These are phyloP conservation scores for Lantana camara DNA, from an alignment of 257 asterid genomes.

Conservation along the genomic window DNA sequence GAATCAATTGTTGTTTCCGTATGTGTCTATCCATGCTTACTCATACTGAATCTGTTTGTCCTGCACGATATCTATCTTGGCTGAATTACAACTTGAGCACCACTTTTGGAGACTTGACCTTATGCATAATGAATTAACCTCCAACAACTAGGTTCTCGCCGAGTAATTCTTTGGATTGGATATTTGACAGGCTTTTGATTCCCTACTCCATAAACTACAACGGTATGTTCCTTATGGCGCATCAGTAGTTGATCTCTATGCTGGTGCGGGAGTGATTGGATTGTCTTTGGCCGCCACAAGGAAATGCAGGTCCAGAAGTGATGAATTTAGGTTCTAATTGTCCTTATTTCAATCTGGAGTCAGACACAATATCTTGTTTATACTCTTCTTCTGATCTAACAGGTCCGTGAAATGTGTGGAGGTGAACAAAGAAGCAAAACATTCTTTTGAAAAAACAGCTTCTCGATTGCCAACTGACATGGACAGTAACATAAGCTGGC, in stretches of 20 bases:
- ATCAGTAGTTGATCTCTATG: conserved; percentile 91
- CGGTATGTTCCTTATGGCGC: conserved; percentile 81
- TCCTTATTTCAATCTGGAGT: conserved; percentile 14
- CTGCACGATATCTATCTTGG: conserved; percentile 3
- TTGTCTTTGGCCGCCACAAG: conserved; percentile 81
- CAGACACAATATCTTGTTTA: not conserved
- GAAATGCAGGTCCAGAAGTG: conserved; percentile 69
- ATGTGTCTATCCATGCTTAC: conserved; percentile 19
- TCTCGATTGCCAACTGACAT: conserved; percentile 64
- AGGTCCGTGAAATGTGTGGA: conserved; percentile 97
- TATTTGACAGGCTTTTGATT: conserved; percentile 79
- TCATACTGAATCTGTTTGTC: not conserved
- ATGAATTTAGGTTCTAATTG: conserved; percentile 23
- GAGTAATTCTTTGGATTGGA: conserved; percentile 12
- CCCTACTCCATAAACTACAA: conserved; percentile 77
- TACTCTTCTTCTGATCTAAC: conserved; percentile 17
- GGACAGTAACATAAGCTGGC: conserved; percentile 90
- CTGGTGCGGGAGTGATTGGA: conserved; percentile 98
- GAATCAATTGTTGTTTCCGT: conserved; percentile 19
- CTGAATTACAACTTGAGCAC: conserved; percentile 6
- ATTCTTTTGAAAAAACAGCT: conserved; percentile 83
- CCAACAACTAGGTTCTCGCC: conserved; percentile 14
- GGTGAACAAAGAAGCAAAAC: conserved; percentile 85
- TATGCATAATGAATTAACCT: conserved; percentile 3
- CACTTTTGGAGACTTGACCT: conserved; percentile 4